Evolutionary conservation across 495 filamentous ascomycete species (phyloP), one percentile per base, ranked within the genome.

Genomic region (Xylaria palmicola): DNA sequence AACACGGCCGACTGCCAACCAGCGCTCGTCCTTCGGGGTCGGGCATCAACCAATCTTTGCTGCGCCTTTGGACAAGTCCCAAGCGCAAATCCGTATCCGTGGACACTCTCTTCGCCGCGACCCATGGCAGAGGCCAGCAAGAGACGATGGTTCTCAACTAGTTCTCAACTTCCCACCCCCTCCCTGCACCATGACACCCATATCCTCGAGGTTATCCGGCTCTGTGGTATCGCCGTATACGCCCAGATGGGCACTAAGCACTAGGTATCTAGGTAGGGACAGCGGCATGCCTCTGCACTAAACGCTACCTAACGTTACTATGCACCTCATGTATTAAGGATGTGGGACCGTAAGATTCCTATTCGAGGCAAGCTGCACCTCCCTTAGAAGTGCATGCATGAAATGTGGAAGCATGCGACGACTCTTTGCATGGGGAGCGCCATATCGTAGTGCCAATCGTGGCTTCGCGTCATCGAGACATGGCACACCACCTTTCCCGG

Each of bases 271-370:
- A n/a, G n/a, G n/a, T n/a, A n/a, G n/a, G n/a, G n/a, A n/a, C n/a
- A n/a, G n/a, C n/a, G n/a, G n/a, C n/a, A n/a, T n/a, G n/a, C n/a
- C n/a, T n/a, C n/a, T n/a, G n/a, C n/a, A n/a, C n/a, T n/a, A n/a
- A n/a, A n/a, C n/a, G n/a, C n/a, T n/a, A n/a, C n/a, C n/a, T n/a
- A n/a, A n/a, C n/a, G n/a, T n/a, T n/a, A n/a, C n/a, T n/a, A n/a
- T n/a, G n/a, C n/a, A n/a, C n/a, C n/a, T 19, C 27, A 34, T 36
- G 34, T 26, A 41, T 43, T 55, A 6, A 43, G 3, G 24, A 48
- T 36, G 55, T 34, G 39, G 55, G 32, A 58, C 30, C 30, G 55
- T 49, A 58, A 58, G 55, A 47, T 58, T 56, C 53, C 53, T 56
- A 44, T 56, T 56, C 53, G 39, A 39, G 55, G 43, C 43, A 58